Base-by-base conservation (phyloP, 805 yeast genomes). In the Lipomyces orientalis region DNA sequence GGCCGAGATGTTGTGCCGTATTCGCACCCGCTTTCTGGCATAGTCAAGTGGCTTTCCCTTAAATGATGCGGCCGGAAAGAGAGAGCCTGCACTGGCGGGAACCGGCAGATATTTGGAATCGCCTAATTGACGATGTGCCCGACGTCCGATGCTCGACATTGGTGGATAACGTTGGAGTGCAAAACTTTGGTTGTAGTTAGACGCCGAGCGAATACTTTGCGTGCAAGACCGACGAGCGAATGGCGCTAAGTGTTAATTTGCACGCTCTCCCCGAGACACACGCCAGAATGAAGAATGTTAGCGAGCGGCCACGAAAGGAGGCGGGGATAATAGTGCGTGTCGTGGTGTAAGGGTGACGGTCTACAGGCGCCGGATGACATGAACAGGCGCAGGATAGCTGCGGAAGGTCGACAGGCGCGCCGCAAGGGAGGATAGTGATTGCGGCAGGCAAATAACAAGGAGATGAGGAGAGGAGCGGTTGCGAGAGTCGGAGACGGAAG, bases 1-100 rank as follows among this genome's bases (percentile, higher is more conserved):
- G 22, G 65, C 58, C n/a, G 64, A 63, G 25, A 67, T 29, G 51
- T 59, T 59, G 49, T 54, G 64, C 35, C 66, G 62, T 55, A 69
- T 52, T 31, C 72, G 68, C 29, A 69, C 70, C n/a, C 72, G 70
- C 55, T 37, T 39, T 34, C 62, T 59, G 22, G 68, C 66, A n/a
- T 60, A 46, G 16, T 60, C 65, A 22, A 59, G 34, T 31, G 55
- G 55, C 55, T n/a, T 52, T 8, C 34, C 34, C 33, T 52, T n/a
- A 5, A 34, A 29, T 12, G 37, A 31, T 16, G 43, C 33, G 4
- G 56, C 14, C 56, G 56, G 56, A 52, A 52, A 25, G 31, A 31
- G 9, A n/a, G 31, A 52, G 56, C 31, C 56, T 25, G 34, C 49
- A 43, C 22, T 43, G 49, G 49, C 49, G 10, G 49, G 49, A 6